Evolutionary conservation across 1,139 yeast species (phyloP).

Genomic region (Yamadazyma epiphylla): DNA sequence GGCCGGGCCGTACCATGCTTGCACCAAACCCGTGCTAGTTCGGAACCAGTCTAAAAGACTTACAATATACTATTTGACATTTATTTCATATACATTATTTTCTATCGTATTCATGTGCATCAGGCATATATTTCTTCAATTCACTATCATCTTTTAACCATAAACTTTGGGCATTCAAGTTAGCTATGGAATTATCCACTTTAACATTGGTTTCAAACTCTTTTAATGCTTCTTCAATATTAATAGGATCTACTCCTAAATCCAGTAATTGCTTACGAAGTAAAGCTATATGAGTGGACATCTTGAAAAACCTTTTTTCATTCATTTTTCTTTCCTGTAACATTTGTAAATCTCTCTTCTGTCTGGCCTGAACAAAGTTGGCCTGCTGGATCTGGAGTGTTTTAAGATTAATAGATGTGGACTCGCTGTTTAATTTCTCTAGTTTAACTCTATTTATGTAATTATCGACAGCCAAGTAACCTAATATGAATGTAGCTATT

Average conservation of each 20-base stretch:
- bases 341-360: constrained; percentile 44
- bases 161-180: constrained; percentile 50
- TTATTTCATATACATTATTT: constrained; percentile 13
- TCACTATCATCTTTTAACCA: constrained; percentile 57
- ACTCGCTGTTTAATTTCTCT: constrained; percentile 39
- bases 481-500: constrained; percentile 35
- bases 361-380: constrained; percentile 39
- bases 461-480: constrained; percentile 52
- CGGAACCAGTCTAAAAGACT: too few relatives aligned
- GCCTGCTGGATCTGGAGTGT: constrained; percentile 41
- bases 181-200: constrained; percentile 51
- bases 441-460: constrained; percentile 39
- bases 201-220: constrained; percentile 55
- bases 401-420: constrained; percentile 38
- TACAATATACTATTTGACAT: too few relatives aligned
- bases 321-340: constrained; percentile 45
- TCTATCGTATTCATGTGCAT: constrained; percentile 55
- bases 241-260: constrained; percentile 48
- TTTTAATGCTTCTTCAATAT: constrained; percentile 46
- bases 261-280: constrained; percentile 55
- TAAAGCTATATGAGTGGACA: constrained; percentile 63
- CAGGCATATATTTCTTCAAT: constrained; percentile 50
- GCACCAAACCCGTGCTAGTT: too few relatives aligned
- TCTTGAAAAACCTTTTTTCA: constrained; percentile 52
- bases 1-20: too few relatives aligned